Conservation (phyloP, 1,284 basidiomycete species). For the Malassezia vespertilionis region DNA sequence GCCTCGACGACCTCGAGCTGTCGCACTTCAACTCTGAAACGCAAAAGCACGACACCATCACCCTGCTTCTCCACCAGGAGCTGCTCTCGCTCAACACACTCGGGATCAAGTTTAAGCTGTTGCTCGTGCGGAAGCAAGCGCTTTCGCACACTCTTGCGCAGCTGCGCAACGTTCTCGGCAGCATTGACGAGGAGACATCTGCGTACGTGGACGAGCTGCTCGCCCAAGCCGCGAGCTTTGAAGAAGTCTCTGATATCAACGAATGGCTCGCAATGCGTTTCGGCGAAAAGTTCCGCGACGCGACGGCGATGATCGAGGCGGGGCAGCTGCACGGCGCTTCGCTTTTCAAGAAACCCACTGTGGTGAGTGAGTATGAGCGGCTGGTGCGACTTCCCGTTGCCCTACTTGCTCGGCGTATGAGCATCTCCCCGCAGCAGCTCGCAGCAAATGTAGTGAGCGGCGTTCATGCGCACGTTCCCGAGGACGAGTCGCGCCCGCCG, state of each 20-base stretch:
- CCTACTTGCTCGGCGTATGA: constrained; percentile 67
- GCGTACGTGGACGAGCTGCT: constrained; percentile 36
- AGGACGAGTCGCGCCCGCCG: constrained; percentile 49
- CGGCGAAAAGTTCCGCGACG: constrained; percentile 46
- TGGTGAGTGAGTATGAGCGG: constrained; percentile 74
- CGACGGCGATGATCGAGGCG: constrained; percentile 54
- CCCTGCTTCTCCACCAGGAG: constrained; percentile 36
- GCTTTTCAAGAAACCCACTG: constrained; percentile 66
- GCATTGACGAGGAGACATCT: constrained; percentile 22
- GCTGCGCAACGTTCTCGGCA: constrained; percentile 61
- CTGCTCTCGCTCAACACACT: constrained; percentile 59
- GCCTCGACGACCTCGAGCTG: constrained; percentile 74
- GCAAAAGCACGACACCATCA: constrained; percentile 20
- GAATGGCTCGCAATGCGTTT: constrained; percentile 86
- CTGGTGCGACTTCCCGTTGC: constrained; percentile 67
- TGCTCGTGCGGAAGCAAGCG: constrained; percentile 36
- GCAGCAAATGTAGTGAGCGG: constrained; percentile 63
- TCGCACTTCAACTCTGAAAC: constrained; percentile 49
- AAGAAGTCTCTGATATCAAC: constrained; percentile 78
- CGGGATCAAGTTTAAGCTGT: constrained; percentile 42
- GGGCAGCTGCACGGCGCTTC: constrained; percentile 51
- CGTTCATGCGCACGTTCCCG: constrained; percentile 56
- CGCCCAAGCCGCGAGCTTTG: constrained; percentile 54
- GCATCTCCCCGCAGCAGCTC: constrained; percentile 65
- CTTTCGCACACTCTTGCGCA: constrained; percentile 32